Percentiles rank a stretch among this genome's conserved stretches.
These are phyloP conservation scores for Septoria petroselini DNA, from an alignment of 2,329 filamentous ascomycete species.

Conservation along the genomic window DNA sequence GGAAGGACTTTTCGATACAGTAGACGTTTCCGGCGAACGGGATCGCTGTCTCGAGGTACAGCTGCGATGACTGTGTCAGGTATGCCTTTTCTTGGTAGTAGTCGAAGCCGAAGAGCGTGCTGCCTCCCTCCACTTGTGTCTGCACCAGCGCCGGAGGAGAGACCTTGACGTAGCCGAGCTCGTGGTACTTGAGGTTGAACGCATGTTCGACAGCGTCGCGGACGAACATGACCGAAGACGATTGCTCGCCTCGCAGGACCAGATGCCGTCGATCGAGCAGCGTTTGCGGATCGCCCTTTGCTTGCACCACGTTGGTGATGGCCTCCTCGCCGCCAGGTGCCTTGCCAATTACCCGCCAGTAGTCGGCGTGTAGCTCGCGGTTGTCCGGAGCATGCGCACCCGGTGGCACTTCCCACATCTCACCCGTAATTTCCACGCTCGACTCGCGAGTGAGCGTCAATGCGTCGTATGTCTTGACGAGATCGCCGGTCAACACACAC, in stretches of 20 bases:
- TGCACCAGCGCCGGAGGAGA: slow-evolving; percentile 88
- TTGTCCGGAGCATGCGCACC: slow-evolving; percentile 75
- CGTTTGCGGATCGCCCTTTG: slow-evolving; percentile 66
- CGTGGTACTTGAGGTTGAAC: slow-evolving; percentile 75
- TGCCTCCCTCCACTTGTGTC: slow-evolving; percentile 89
- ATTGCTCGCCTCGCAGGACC: slow-evolving; percentile 76
- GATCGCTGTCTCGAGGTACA: slow-evolving; percentile 93
- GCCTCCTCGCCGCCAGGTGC: slow-evolving; percentile 85
- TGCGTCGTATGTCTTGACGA: slow-evolving; percentile 89
- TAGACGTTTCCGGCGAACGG: slow-evolving; percentile 91
- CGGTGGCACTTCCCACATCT: slow-evolving; percentile 75
- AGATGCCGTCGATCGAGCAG: slow-evolving; percentile 82
- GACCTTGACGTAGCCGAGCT: slow-evolving; percentile 75
- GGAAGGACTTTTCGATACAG: slow-evolving; percentile 98
- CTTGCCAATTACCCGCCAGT: slow-evolving; percentile 71
- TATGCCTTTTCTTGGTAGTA: slow-evolving; percentile 90
- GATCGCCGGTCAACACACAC: slow-evolving; percentile 74
- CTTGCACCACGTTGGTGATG: slow-evolving; percentile 77
- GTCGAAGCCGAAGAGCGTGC: slow-evolving; percentile 83
- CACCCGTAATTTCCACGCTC: slow-evolving; percentile 78
- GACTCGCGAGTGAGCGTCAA: slow-evolving; percentile 82
- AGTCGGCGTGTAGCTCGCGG: slow-evolving; percentile 88
- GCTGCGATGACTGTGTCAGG: slow-evolving; percentile 92
- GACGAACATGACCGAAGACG: slow-evolving; percentile 83
- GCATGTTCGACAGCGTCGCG: slow-evolving; percentile 76